Percentiles rank a stretch among this genome's conserved stretches.
These are phyloP conservation scores for Ampelomyces quisqualis DNA, from an alignment of 2,329 filamentous ascomycete species.

Conservation along the genomic window DNA sequence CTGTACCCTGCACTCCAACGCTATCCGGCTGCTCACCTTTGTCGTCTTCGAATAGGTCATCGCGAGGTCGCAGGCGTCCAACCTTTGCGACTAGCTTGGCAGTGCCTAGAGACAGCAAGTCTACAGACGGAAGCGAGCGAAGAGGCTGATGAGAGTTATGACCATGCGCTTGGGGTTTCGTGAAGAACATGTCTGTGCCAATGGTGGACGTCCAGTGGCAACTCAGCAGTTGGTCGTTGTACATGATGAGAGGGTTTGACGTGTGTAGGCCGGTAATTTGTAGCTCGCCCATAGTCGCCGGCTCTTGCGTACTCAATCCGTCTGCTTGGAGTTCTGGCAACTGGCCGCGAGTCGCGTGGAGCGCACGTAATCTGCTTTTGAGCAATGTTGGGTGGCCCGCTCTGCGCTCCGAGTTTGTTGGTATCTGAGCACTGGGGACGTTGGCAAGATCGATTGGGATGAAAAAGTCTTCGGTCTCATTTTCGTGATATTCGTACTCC, in stretches of 20 bases:
- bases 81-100: slow-evolving; percentile 69
- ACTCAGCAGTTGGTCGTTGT: slow-evolving; percentile 74
- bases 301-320: slow-evolving; percentile 11
- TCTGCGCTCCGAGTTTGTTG: slow-evolving; percentile 18
- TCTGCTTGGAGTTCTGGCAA: slow-evolving; percentile 9
- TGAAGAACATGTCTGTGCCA: slow-evolving; percentile 80
- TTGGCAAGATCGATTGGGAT: slow-evolving; percentile 60
- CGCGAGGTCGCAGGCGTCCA: slow-evolving; percentile 54
- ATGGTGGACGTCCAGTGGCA: slow-evolving; percentile 81
- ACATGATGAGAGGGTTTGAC: slow-evolving; percentile 73
- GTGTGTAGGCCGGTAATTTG: slow-evolving; percentile 85
- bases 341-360: slow-evolving; percentile 27
- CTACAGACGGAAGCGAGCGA: slow-evolving; percentile 59
- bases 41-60: slow-evolving; percentile 23
- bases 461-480: slow-evolving; percentile 59
- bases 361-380: slow-evolving; percentile 33
- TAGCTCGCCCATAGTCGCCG: slow-evolving; percentile 49
- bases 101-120: slow-evolving; percentile 70
- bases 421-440: slow-evolving; percentile 26
- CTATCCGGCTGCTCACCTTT: slow-evolving; percentile 4
- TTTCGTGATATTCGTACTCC: slow-evolving; percentile 61
- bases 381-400: slow-evolving; percentile 28
- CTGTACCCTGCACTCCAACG: background rate
- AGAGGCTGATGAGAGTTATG: slow-evolving; percentile 42
- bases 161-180: slow-evolving; percentile 25